Evolutionary conservation across 2,329 filamentous ascomycete species (phyloP).

Genomic region (Aspergillus versicolor): DNA sequence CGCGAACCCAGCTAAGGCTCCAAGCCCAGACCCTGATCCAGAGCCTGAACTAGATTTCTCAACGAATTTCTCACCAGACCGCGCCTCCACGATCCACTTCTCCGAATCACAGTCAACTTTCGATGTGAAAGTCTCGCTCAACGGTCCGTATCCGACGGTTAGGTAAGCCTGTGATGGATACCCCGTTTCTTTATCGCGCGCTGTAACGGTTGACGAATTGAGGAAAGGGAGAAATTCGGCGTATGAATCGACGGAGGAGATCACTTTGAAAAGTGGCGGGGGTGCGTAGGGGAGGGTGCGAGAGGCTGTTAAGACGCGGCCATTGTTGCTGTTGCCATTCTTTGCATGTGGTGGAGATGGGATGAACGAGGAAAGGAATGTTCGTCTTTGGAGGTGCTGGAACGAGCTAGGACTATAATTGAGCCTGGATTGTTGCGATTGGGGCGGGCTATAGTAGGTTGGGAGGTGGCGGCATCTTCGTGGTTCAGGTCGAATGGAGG

Average conservation of each 20-base stretch:
- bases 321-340: constrained; percentile 35
- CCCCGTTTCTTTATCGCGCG: constrained; percentile 57
- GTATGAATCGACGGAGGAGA: constrained; percentile 87
- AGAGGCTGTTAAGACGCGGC: constrained; percentile 69
- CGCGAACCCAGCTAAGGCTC: neutral
- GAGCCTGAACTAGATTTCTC: constrained; percentile 17
- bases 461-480: neutral
- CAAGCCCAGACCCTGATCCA: neutral
- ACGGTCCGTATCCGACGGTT: constrained; percentile 78
- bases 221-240: constrained; percentile 89
- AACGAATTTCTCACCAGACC: constrained; percentile 42
- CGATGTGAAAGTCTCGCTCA: constrained; percentile 81
- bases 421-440: neutral
- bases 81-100: constrained; percentile 68
- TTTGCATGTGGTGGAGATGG: constrained; percentile 27
- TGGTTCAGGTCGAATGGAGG: neutral
- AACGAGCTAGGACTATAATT: neutral
- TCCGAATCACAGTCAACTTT: constrained; percentile 74
- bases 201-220: constrained; percentile 71
- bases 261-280: constrained; percentile 72
- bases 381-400: constrained; percentile 12
- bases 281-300: constrained; percentile 76
- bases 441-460: neutral
- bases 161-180: constrained; percentile 73
- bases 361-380: constrained; percentile 30